Evolutionary conservation across 2,329 filamentous ascomycete genomes (phyloP), one percentile per base, ranked within the genome.

Genomic region (Fusarium clavum): DNA sequence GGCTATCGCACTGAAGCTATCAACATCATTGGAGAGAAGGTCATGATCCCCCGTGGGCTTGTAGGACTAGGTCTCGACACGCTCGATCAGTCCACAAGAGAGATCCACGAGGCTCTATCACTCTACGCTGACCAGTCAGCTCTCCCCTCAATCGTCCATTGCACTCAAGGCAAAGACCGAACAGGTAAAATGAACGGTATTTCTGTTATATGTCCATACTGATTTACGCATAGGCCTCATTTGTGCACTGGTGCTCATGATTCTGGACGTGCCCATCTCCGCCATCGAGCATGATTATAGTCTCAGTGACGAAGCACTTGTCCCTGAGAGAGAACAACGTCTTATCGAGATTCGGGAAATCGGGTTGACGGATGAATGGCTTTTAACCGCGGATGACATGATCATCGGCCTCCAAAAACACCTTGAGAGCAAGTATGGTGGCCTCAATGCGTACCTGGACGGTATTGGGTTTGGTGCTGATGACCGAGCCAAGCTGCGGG

Each of bases 91-190:
- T 93, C 90, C 55, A 87, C 86, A 0, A 77, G 80, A 2, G 91
- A 93, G 75, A 85, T 94, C 20, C 84, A 83, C 25, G 64, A 78
- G 52, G 73, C 75, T 9, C 68, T 82, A 38, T 70, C 67, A 11
- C 61, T 80, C 2, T 81, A 79, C 54, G 69, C 77, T 8, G 56
- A 58, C 10, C 25, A 65, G 4, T 72, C 78, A 1, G 84, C 83
- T 18, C 88, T 90, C 68, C 93, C 94, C 0, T 79, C 90, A 2
- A 77, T 97, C 10, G 81, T 96, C 4, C 93, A 97, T 79, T 97
- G 94, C 79, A 96, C 94, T 1, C 93, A 97, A 75, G 94, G 94
- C 61, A 97, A 97, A 77, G 94, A 97, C 76, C 87, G 94, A 4
- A 82, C 81, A 58, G 79, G 79, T 79, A 64, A 54, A 22, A 20